These are phyloP conservation scores for Fusarium euwallaceae DNA, from an alignment of 2,329 filamentous ascomycete genomes.

Conservation along the genomic window DNA sequence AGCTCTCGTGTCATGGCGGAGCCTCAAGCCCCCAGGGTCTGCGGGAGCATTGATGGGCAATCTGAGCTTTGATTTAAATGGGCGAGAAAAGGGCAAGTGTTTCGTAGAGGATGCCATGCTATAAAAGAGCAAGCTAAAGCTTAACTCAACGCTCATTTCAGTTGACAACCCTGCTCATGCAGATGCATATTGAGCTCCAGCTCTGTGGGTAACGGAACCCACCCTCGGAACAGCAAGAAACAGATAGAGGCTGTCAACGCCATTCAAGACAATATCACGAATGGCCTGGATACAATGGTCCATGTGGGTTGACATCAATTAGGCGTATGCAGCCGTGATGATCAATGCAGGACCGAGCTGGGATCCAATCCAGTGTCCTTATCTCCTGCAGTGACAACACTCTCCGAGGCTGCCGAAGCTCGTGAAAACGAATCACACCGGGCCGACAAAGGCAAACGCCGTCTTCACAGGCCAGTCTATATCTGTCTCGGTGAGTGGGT, in stretches of 20 bases:
- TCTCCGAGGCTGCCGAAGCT: neutral
- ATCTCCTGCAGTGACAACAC: neutral
- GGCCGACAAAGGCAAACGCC: neutral
- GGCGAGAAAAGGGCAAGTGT: neutral
- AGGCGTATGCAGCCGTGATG: neutral
- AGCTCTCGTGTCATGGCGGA: neutral
- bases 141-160: constrained; percentile 7
- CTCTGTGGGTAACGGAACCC: neutral
- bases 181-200: neutral
- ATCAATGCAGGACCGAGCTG: neutral
- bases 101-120: neutral
- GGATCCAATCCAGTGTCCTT: neutral
- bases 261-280: neutral
- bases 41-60: neutral
- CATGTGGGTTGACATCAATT: neutral
- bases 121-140: neutral
- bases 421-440: neutral
- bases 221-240: neutral
- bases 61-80: constrained; percentile 2
- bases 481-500: constrained; percentile 23
- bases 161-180: neutral
- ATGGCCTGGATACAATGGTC: neutral
- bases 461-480: neutral
- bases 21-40: neutral
- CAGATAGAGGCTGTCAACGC: neutral